A percentile compares a stretch with the other conserved stretches of the same genome.
Conservation (phyloP, 805 yeast species). For the Dipodascopsis uninucleata region DNA sequence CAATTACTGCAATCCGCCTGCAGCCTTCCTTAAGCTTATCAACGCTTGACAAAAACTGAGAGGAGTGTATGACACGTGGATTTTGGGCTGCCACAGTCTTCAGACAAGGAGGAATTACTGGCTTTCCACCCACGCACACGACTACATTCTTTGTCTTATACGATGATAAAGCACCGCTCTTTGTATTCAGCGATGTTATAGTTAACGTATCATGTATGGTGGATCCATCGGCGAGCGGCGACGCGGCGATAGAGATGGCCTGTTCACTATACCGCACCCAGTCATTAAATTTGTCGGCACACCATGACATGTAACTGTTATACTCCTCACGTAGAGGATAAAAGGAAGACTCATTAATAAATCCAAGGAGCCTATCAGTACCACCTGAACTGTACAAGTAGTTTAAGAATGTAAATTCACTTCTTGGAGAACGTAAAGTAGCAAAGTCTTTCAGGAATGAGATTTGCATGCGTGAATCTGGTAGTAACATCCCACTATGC, state of each 20-base stretch:
- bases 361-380: conserved; percentile 28
- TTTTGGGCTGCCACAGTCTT: conserved; percentile 1
- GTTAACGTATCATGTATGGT: no score
- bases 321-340: conserved; percentile 31
- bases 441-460: conserved; percentile 32
- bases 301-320: conserved; percentile 32
- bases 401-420: conserved; percentile 31
- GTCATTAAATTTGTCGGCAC: conserved; percentile 25
- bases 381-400: conserved; percentile 22
- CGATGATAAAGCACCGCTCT: not conserved
- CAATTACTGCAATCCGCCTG: conserved; percentile 27
- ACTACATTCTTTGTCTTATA: conserved; percentile 17
- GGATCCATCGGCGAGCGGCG: not conserved
- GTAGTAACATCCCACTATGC: conserved; percentile 33
- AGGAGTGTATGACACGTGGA: conserved; percentile 22
- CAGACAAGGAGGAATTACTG: conserved; percentile 20
- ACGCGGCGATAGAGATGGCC: conserved; percentile 6
- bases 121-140: conserved; percentile 29
- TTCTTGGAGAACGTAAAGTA: conserved; percentile 30
- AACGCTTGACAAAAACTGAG: conserved; percentile 17
- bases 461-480: conserved; percentile 31
- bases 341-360: conserved; percentile 28
- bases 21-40: not conserved
- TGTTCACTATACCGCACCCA: conserved; percentile 25
- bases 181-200: no score